Evolutionary conservation across 345 rosid species (phyloP).

Genomic region (Clausena lansium): DNA sequence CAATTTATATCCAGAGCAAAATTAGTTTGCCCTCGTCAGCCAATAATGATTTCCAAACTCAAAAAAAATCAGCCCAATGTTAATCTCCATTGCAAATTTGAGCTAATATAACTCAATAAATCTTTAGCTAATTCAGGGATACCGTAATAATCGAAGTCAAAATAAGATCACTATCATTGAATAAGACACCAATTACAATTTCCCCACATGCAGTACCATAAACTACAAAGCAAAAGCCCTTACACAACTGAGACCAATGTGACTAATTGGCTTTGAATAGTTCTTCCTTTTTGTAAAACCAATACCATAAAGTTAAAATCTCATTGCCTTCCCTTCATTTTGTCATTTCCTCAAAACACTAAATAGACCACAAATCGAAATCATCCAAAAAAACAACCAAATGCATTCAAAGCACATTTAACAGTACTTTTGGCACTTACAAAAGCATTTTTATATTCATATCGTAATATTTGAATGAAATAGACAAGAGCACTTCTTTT

Average conservation of each 20-base stretch:
- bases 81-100: neutral
- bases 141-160: neutral
- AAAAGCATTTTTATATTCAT: neutral
- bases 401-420: neutral
- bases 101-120: neutral
- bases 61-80: neutral
- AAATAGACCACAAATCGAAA: neutral
- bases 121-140: neutral
- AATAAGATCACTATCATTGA: neutral
- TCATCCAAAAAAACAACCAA: neutral
- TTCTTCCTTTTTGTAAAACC: neutral
- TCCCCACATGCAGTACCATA: neutral
- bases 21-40: neutral
- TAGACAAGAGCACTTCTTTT: neutral
- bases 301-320: neutral
- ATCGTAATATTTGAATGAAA: neutral
- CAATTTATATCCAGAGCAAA: neutral
- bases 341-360: neutral
- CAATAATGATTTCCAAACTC: neutral
- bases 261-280: neutral
- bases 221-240: neutral
- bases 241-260: neutral
- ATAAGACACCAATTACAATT: neutral
- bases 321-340: neutral
- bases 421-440: neutral